Evolutionary conservation across 768 basidiomycete species (phyloP).

Genomic region (Candolleomyces eurysporus): DNA sequence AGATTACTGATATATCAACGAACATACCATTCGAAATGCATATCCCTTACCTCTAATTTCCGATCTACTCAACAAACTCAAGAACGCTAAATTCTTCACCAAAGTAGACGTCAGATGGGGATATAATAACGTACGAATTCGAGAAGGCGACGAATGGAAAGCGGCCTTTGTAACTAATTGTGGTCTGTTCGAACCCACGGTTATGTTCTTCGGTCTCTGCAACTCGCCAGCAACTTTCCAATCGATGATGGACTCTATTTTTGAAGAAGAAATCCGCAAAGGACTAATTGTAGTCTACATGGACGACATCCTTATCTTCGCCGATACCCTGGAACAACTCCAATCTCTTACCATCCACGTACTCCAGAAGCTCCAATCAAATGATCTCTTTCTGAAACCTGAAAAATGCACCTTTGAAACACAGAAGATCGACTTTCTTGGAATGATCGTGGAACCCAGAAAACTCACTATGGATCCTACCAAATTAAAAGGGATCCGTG

Average conservation of each 20-base stretch:
- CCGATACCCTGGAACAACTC: not conserved
- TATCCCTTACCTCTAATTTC: constrained; percentile 33
- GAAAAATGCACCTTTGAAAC: constrained; percentile 40
- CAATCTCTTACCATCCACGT: too few species aligned
- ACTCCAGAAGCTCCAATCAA: too few species aligned
- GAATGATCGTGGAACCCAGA: too few species aligned
- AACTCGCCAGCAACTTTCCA: constrained; percentile 1
- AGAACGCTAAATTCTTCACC: constrained; percentile 23
- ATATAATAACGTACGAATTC: not conserved
- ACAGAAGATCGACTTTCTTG: too few species aligned
- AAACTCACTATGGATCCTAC: too few species aligned
- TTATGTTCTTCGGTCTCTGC: not conserved
- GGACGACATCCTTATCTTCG: too few species aligned
- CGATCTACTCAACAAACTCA: constrained; percentile 21
- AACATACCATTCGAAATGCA: constrained; percentile 26
- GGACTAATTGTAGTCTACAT: too few species aligned
- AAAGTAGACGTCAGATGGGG: constrained; percentile 28
- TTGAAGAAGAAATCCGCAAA: too few species aligned
- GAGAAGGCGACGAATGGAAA: not conserved
- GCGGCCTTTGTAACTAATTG: not conserved
- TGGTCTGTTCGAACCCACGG: not conserved
- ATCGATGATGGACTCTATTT: constrained; percentile 1
- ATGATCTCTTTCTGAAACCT: too few species aligned
- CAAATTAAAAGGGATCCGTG: too few species aligned
- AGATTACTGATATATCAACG: constrained; percentile 32